Percentiles rank a stretch among this genome's conserved stretches.
Conservation (phyloP, 495 filamentous ascomycete species). For the Sordaria brevicollis region DNA sequence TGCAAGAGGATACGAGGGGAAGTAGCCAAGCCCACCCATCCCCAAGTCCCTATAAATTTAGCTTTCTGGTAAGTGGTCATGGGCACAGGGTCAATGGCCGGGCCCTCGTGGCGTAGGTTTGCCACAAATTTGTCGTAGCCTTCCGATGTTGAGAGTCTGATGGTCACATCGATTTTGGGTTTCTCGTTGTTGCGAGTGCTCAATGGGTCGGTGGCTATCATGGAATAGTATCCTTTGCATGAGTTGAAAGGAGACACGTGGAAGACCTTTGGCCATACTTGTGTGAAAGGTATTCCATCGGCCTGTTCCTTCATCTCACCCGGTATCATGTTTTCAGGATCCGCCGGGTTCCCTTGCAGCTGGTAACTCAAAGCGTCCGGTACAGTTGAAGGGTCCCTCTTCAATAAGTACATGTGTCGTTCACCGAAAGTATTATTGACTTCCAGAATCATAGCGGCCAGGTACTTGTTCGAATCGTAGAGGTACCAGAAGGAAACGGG, state of each 20-base stretch:
- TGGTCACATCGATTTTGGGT: constrained; percentile 39
- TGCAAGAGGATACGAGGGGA: constrained; percentile 51
- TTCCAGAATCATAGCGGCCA: constrained; percentile 60
- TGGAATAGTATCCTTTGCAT: constrained; percentile 48
- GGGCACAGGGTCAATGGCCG: constrained; percentile 36
- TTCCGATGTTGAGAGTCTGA: constrained; percentile 47
- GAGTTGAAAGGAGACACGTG: constrained; percentile 69
- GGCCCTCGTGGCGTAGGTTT: constrained; percentile 36
- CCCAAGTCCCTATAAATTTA: constrained; percentile 44
- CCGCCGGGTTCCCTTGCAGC: not conserved
- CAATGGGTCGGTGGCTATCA: constrained; percentile 47
- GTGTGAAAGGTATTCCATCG: constrained; percentile 25
- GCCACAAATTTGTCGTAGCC: constrained; percentile 45
- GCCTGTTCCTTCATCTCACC: not conserved
- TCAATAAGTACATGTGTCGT: constrained; percentile 51
- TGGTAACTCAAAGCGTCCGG: not conserved
- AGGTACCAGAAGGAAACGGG: constrained; percentile 77
- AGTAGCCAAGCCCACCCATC: constrained; percentile 53
- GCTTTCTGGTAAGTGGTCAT: constrained; percentile 30
- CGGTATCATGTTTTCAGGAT: constrained; percentile 1
- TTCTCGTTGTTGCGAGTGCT: constrained; percentile 20
- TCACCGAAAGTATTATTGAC: constrained; percentile 75
- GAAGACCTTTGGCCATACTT: constrained; percentile 56
- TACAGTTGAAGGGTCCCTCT: constrained; percentile 20
- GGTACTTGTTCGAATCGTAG: constrained; percentile 46